These are phyloP conservation scores for Kwoniella bestiolae DNA, from an alignment of 768 basidiomycete species.

Conservation along the genomic window DNA sequence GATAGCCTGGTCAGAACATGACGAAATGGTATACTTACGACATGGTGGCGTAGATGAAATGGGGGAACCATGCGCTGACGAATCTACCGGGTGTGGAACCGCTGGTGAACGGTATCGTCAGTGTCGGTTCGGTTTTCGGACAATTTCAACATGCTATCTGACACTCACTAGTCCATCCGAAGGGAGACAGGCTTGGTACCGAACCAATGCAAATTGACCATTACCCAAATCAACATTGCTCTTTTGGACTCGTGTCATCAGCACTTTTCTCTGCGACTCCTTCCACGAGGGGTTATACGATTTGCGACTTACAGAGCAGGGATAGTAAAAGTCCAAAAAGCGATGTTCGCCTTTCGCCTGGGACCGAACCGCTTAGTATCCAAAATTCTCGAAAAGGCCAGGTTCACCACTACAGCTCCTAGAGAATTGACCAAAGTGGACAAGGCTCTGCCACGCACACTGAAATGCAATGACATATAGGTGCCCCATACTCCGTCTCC, in stretches of 20 bases:
- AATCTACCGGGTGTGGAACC: slow-evolving; percentile 8
- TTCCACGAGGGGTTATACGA: neutral
- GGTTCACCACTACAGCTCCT: neutral
- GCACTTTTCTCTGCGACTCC: neutral
- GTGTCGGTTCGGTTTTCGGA: too few species aligned
- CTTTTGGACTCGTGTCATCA: neutral
- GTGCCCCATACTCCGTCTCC: slow-evolving; percentile 16
- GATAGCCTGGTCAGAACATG: neutral
- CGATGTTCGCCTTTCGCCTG: neutral
- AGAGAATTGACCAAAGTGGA: neutral
- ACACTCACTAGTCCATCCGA: slow-evolving; percentile 2
- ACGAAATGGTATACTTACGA: neutral
- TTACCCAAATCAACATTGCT: slow-evolving; percentile 8
- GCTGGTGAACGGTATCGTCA: neutral
- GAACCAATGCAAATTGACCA: slow-evolving; percentile 14
- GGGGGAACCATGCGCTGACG: slow-evolving; percentile 3
- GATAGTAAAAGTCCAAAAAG: slow-evolving; percentile 8
- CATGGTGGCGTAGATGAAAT: slow-evolving; percentile 8
- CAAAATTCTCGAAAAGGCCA: neutral
- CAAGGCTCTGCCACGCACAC: slow-evolving; percentile 12
- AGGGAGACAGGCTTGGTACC: slow-evolving; percentile 4
- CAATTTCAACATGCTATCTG: too few species aligned
- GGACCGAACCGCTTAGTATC: neutral
- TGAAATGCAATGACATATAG: slow-evolving; percentile 10
- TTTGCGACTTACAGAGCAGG: neutral